These are phyloP conservation scores for Angomonas ambiguus DNA, from an alignment of 208 protist genomes.

Conservation along the genomic window DNA sequence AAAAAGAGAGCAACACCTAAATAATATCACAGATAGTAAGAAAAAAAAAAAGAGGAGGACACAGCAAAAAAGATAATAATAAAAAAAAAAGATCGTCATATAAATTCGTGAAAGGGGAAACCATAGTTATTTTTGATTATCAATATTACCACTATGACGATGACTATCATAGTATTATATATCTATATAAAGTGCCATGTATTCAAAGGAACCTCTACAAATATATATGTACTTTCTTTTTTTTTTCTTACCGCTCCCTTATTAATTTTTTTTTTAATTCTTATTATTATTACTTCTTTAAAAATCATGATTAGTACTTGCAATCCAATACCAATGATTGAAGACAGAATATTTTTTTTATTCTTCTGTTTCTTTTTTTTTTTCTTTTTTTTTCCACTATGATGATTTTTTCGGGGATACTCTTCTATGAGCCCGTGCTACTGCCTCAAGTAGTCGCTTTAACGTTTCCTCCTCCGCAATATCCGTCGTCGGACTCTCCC, in stretches of 20 bases:
- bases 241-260: background rate
- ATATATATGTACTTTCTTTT: constrained; percentile 5
- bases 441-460: constrained; percentile 28
- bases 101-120: too few relatives aligned
- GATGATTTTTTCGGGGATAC: background rate
- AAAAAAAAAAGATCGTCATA: background rate
- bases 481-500: too few relatives aligned
- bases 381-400: constrained; percentile 9
- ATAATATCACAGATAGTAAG: constrained; percentile 5
- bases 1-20: constrained; percentile 4
- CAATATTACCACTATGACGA: too few relatives aligned
- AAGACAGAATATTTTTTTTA: constrained; percentile 1
- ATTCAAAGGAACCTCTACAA: too few relatives aligned
- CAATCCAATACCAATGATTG: too few relatives aligned
- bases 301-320: too few relatives aligned
- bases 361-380: constrained; percentile 17
- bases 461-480: constrained; percentile 27
- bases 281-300: constrained; percentile 6
- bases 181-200: too few relatives aligned
- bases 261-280: constrained; percentile 15
- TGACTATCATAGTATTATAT: too few relatives aligned
- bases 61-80: constrained; percentile 7
- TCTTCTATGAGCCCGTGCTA: constrained; percentile 18
- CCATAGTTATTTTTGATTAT: too few relatives aligned
- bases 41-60: background rate